Percentiles rank a stretch among this genome's conserved stretches.
Evolutionary conservation across 2,329 filamentous ascomycete species (phyloP).

Genomic region (Xylariaceae sp.): DNA sequence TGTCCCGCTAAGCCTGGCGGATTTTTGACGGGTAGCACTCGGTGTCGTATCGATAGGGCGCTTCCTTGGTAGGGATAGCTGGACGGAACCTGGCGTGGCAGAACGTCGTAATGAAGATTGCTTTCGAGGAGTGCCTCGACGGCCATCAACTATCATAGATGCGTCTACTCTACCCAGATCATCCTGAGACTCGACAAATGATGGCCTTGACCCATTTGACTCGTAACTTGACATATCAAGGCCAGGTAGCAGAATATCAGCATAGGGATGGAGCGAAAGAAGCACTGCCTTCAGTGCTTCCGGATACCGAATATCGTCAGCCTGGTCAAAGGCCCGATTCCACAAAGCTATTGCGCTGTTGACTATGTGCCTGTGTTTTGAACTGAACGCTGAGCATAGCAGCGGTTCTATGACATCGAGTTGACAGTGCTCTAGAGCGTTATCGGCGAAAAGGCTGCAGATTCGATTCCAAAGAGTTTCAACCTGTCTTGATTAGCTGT

Average conservation of each 20-base stretch:
- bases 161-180: conserved; percentile 31
- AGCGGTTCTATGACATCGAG: conserved; percentile 51
- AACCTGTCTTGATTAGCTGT: conserved; percentile 34
- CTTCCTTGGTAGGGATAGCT: conserved; percentile 26
- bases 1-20: conserved; percentile 36
- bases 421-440: conserved; percentile 37
- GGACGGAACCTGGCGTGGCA: conserved; percentile 30
- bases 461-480: conserved; percentile 47
- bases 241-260: conserved; percentile 43
- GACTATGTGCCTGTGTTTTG: conserved; percentile 51
- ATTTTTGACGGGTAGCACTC: conserved; percentile 21
- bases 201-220: conserved; percentile 33
- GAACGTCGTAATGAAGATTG: conserved; percentile 19
- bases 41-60: conserved; percentile 20
- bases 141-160: conserved; percentile 6
- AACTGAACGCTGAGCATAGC: conserved; percentile 52
- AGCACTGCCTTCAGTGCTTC: conserved; percentile 58
- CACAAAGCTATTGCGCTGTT: conserved; percentile 53
- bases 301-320: conserved; percentile 60
- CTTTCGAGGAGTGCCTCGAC: conserved; percentile 10
- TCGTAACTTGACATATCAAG: conserved; percentile 34
- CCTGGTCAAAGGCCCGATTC: conserved; percentile 65
- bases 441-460: conserved; percentile 33
- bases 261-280: conserved; percentile 51
- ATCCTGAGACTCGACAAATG: conserved; percentile 47